Evolutionary conservation across 805 yeast species (phyloP).

Genomic region (Candida bentonensis): DNA sequence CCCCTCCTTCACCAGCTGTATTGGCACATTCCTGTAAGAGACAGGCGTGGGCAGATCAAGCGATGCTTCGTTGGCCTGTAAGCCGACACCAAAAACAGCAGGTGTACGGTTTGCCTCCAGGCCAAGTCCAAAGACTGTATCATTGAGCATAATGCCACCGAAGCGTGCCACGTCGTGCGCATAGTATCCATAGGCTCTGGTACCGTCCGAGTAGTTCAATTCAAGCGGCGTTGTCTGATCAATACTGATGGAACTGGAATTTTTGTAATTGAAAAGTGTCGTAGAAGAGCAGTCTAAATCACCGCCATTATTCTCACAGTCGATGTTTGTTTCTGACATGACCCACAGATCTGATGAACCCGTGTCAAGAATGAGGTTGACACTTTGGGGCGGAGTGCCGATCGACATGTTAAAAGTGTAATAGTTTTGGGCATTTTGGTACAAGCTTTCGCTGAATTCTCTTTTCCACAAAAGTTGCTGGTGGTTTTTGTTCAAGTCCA

Average conservation of each 20-base stretch:
- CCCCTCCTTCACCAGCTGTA: conserved; percentile 23
- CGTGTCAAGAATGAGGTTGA: conserved; percentile 90
- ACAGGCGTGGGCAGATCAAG: conserved; percentile 2
- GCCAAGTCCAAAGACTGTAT: conserved; percentile 59
- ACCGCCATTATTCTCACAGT: conserved; percentile 13
- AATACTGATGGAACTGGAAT: neutral
- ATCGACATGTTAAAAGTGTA: conserved; percentile 81
- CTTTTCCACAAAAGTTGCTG: too few species aligned
- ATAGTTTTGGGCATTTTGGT: conserved; percentile 90
- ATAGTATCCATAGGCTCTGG: neutral
- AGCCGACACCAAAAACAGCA: conserved; percentile 30
- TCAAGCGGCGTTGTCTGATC: neutral
- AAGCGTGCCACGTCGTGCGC: conserved; percentile 35
- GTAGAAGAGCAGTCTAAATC: neutral
- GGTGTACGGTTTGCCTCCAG: conserved; percentile 43
- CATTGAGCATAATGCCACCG: conserved; percentile 33
- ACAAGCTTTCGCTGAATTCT: too few species aligned
- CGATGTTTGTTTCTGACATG: conserved; percentile 30
- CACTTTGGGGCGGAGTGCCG: conserved; percentile 88
- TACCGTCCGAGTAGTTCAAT: neutral
- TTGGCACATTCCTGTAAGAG: conserved; percentile 18
- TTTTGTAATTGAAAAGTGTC: neutral
- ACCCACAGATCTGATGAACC: conserved; percentile 97
- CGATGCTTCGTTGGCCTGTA: conserved; percentile 4
- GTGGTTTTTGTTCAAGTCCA: too few species aligned